Evolutionary conservation across 2,329 filamentous ascomycete genomes (phyloP), one percentile per base, ranked within the genome.

Genomic region (Fusarium succisae): DNA sequence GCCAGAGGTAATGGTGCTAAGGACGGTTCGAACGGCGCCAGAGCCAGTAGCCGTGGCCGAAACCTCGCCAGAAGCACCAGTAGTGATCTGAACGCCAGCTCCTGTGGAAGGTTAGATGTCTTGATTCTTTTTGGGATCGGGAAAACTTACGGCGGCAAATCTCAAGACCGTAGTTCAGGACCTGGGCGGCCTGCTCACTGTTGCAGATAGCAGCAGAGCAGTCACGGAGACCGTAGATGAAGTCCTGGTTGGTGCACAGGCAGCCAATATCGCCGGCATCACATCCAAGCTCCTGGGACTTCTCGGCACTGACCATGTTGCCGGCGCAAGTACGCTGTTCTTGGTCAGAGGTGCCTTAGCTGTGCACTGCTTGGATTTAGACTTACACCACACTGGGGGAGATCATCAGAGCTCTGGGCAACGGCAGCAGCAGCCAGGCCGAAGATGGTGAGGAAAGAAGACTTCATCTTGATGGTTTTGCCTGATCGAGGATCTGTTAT

Each of bases 331-430:
- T 81, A 77, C 80, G 82, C 88, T 90, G 63, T n/a, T n/a, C 66
- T 37, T 55, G 22, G 60, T 78, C 37, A 79, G 72, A 28, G 28
- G 26, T 58, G 51, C 30, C 9, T 6, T 48, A 28, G 26, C 10
- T 39, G 48, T 38, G n/a, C 41, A 20, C 17, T 38, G 30, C 24
- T 15, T 6, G 24, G 28, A 43, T 32, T 15, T 12, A 56, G 15
- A 71, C 88, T 85, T 87, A 90, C 89, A 80, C 85, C 88, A 76
- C 89, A 91, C 24, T 78, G 65, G 39, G 87, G 84, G 57, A 90
- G 85, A 63, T 81, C 80, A 65, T 80, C 60, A 53, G 82, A 58
- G 70, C 82, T 78, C 78, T 88, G 86, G 45, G 84, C 86, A 24
- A 80, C 80, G 69, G 78, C 83, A 45, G 83, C 77, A 54, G 83